Conservation (phyloP, 176 grass and related monocot species). For the Zoysia pacifica region DNA sequence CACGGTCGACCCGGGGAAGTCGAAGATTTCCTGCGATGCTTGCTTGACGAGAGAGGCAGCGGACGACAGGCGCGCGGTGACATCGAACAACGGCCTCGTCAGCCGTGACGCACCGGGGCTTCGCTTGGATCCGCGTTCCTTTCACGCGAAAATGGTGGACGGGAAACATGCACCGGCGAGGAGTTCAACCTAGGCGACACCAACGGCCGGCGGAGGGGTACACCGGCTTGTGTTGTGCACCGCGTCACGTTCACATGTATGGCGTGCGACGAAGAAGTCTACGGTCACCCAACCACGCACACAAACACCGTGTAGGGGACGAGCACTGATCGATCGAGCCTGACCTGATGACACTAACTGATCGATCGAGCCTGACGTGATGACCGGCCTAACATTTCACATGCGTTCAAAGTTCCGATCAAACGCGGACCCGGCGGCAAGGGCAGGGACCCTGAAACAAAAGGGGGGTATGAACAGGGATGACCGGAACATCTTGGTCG, state of each 20-base stretch:
- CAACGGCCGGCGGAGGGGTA: too few species aligned
- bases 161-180: not conserved
- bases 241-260: slow-evolving; percentile 2
- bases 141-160: not conserved
- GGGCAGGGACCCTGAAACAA: not conserved
- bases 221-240: not conserved
- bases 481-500: not conserved
- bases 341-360: not conserved
- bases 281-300: not conserved
- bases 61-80: not conserved
- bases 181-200: not conserved
- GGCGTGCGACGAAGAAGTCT: slow-evolving; percentile 16
- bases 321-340: not conserved
- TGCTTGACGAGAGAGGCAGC: slow-evolving; percentile 21
- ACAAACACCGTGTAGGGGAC: not conserved
- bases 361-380: not conserved
- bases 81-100: not conserved
- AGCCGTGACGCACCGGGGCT: not conserved
- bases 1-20: not conserved
- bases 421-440: not conserved
- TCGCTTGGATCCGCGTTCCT: not conserved
- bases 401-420: not conserved
- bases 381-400: not conserved
- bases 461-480: slow-evolving; percentile 1
- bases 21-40: not conserved